Evolutionary conservation across 768 basidiomycete genomes (phyloP), one percentile per base, ranked within the genome.

Genomic region (Leccinum uliginosum): DNA sequence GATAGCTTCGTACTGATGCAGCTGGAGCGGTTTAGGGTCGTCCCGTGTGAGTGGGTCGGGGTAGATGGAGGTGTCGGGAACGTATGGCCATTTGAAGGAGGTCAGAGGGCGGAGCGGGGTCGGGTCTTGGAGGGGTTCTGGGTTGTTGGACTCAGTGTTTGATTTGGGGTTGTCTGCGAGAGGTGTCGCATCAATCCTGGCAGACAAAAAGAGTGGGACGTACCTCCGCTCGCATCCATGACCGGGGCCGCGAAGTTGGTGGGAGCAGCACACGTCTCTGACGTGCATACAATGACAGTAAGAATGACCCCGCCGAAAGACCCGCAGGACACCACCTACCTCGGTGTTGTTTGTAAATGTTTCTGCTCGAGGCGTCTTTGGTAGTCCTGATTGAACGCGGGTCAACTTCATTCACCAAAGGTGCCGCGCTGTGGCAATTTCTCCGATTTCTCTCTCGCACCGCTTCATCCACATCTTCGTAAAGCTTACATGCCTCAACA

Each of bases 41-140:
- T 96, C 87, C 6, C 87, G 78, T 62, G 87, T 86, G 48, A 96
- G 78, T 1, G 93, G 93, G 69, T 95, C 91, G 0, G 85, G 86
- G 67, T 84, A 92, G 3, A 88, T 83, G 0, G 86, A 84, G 63
- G 83, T 81, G 29, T 93, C 91, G 3, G 89, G 89, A 46, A 92
- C 81, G 65, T 91, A 92, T 0, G 93, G 93, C 92, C 93, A 95
- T 26, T 81, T 82, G 35, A 95, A 75, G 14, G 88, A 79, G 0
- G 90, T 86, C 40, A 94, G 75, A 2, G 89, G 81, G 9, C 83
- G 83, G 4, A 88, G 80, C 2, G 75, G 70, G 10, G 69, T 62
- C 6, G 76, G 75, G 14, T 80, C 75, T 21, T 67, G 65, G 17
- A 79, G 59, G n/a, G 17, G 12, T 17, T 40, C 49, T 11, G 45